These are phyloP conservation scores for Malus orientalis DNA, from an alignment of 306 rosid genomes.

Conservation along the genomic window DNA sequence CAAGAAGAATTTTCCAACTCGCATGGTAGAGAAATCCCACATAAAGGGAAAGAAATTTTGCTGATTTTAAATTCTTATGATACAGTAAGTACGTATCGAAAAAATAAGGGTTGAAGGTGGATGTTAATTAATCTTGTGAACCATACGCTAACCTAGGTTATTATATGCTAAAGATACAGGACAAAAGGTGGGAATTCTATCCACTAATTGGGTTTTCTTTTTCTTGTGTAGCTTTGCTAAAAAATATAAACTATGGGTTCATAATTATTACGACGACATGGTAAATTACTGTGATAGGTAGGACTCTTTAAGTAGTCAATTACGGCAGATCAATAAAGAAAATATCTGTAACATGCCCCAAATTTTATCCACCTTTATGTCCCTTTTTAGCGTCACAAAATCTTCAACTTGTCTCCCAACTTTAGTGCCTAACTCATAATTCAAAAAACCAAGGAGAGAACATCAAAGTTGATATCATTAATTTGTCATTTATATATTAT, in stretches of 20 bases:
- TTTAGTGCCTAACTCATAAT: constrained; percentile 38
- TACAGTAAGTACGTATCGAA: not conserved
- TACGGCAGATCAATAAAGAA: constrained; percentile 1
- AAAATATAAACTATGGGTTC: not conserved
- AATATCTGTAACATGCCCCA: constrained; percentile 3
- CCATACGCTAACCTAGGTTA: not conserved
- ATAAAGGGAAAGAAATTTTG: not conserved
- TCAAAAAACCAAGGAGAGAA: constrained; percentile 10
- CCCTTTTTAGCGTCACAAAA: constrained; percentile 35
- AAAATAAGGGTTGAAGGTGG: not conserved
- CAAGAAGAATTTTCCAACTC: not conserved
- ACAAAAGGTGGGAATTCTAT: not conserved
- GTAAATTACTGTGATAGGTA: not conserved
- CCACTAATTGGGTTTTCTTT: not conserved
- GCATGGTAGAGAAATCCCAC: not conserved
- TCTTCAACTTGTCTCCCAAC: constrained; percentile 47
- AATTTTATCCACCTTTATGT: constrained; percentile 50
- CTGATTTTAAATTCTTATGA: not conserved
- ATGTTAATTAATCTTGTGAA: not conserved
- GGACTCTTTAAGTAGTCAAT: not conserved
- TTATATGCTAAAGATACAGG: not conserved
- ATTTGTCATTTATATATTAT: constrained; percentile 27
- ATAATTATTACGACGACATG: not conserved
- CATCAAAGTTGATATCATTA: constrained; percentile 9
- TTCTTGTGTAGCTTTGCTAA: not conserved